These are phyloP conservation scores for Xenoacremonium recifei DNA, from an alignment of 2,329 filamentous ascomycete species.

Conservation along the genomic window DNA sequence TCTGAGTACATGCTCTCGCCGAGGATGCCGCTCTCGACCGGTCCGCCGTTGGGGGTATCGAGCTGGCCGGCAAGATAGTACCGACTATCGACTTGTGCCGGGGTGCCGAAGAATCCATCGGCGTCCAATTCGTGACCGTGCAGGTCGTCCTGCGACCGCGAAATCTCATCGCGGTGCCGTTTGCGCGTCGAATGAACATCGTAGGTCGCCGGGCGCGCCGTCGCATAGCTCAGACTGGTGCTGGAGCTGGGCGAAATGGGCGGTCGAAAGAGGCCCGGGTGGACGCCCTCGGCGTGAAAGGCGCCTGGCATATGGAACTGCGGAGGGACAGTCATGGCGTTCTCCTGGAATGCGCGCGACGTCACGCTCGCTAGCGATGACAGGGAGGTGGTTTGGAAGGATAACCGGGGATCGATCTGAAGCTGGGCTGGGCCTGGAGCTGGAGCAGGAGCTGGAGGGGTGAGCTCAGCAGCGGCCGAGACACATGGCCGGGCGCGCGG, in stretches of 20 bases:
- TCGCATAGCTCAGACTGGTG: conserved; percentile 36
- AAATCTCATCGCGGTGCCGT: conserved; percentile 33
- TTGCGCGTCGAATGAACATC: conserved; percentile 44
- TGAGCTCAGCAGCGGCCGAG: conserved; percentile 24
- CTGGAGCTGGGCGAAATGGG: conserved; percentile 41
- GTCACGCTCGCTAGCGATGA: conserved; percentile 1
- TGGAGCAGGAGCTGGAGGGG: conserved; percentile 8
- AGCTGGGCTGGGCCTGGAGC: conserved; percentile 13
- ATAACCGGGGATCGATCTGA: conserved; percentile 1
- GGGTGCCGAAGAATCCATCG: conserved; percentile 20
- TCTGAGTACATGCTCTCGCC: conserved; percentile 59
- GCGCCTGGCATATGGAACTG: conserved; percentile 36
- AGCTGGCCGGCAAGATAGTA: conserved; percentile 57
- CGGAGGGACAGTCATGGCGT: conserved; percentile 27
- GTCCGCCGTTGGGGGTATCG: conserved; percentile 42
- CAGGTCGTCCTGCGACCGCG: conserved; percentile 20
- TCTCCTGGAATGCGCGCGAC: conserved; percentile 6
- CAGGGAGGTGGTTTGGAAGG: conserved; percentile 2
- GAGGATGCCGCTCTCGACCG: conserved; percentile 34
- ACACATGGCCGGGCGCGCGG: conserved; percentile 24
- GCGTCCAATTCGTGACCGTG: conserved; percentile 15
- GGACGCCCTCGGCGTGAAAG: conserved; percentile 36
- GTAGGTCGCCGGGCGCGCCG: conserved; percentile 16
- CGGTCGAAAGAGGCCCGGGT: conserved; percentile 47
- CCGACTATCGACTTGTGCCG: conserved; percentile 20